These are phyloP conservation scores for Yamadazyma endophytica DNA, from an alignment of 805 yeast species.

Conservation along the genomic window DNA sequence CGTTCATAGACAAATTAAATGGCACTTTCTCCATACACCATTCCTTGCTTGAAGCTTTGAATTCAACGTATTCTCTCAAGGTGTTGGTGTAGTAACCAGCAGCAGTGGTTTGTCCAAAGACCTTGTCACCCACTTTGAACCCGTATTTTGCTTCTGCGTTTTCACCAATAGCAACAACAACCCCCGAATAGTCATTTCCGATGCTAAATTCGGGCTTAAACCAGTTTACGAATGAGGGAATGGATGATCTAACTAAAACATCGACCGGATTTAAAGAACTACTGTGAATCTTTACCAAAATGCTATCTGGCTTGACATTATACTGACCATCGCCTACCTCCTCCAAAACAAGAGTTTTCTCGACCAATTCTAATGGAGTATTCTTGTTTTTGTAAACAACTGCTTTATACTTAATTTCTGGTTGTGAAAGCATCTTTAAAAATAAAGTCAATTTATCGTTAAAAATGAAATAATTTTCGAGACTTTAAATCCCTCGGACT, in stretches of 20 bases:
- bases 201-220: constrained; percentile 16
- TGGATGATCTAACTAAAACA: constrained; percentile 15
- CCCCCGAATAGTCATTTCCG: constrained; percentile 32
- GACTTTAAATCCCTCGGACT: too few relatives aligned
- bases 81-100: constrained; percentile 30
- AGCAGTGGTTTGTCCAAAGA: constrained; percentile 22
- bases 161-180: constrained; percentile 26
- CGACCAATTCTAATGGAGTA: not conserved
- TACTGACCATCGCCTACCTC: not conserved
- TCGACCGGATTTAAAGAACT: constrained; percentile 35
- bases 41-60: constrained; percentile 23
- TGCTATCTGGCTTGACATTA: constrained; percentile 6
- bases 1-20: constrained; percentile 38
- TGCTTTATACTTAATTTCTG: too few relatives aligned
- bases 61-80: constrained; percentile 41
- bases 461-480: too few relatives aligned
- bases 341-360: not conserved
- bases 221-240: constrained; percentile 6
- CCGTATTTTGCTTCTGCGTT: constrained; percentile 14
- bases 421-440: too few relatives aligned
- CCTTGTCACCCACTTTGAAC: constrained; percentile 24
- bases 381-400: constrained; percentile 6
- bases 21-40: constrained; percentile 31
- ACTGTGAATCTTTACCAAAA: constrained; percentile 27
- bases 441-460: too few relatives aligned